Evolutionary conservation across 306 rosid species (phyloP).

Genomic region (Cicer arietinum): DNA sequence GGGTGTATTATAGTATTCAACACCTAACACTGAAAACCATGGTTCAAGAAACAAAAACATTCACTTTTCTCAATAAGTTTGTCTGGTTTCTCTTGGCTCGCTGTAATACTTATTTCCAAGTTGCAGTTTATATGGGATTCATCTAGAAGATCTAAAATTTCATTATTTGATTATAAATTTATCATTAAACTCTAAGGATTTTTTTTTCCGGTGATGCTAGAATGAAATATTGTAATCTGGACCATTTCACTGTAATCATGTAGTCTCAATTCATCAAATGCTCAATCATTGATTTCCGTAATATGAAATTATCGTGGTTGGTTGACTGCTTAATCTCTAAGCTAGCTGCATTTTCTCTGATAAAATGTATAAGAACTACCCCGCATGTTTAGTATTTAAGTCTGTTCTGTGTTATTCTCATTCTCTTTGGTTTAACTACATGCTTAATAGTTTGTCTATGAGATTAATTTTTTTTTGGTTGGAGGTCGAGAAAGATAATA

Average conservation of each 20-base stretch:
- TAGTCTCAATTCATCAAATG: neutral
- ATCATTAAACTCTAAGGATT: neutral
- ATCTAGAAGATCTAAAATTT: slow-evolving; percentile 5
- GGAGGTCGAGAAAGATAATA: neutral
- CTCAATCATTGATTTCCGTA: neutral
- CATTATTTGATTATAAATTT: slow-evolving; percentile 2
- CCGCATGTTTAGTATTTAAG: neutral
- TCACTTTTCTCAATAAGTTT: neutral
- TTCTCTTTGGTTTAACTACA: neutral
- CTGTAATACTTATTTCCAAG: neutral
- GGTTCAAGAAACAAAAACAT: neutral
- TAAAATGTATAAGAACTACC: neutral
- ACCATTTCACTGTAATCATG: slow-evolving; percentile 1
- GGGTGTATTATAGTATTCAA: neutral
- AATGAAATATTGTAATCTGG: slow-evolving; percentile 1
- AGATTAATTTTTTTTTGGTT: neutral
- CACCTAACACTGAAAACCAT: neutral
- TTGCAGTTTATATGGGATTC: neutral
- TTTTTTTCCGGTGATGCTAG: neutral
- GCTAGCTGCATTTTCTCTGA: neutral
- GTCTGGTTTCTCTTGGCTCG: neutral
- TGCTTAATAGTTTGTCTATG: slow-evolving; percentile 6
- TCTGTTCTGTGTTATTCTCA: neutral
- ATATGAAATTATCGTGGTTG: neutral
- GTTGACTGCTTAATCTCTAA: neutral